Base-by-base conservation (phyloP, 2,329 filamentous ascomycete genomes). In the Fusarium sp. region DNA sequence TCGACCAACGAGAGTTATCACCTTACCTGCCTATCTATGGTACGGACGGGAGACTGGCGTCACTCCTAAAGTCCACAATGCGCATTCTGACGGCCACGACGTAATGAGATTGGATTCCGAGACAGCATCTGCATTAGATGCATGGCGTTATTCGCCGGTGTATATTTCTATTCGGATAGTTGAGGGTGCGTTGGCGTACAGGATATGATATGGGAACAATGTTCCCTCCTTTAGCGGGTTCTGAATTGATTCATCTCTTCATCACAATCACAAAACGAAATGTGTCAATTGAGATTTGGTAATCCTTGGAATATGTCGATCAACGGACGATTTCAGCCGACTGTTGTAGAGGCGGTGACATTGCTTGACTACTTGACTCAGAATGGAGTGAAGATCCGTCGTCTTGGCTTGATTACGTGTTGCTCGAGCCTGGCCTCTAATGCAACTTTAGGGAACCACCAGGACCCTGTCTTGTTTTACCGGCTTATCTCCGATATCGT, bases 401-500 rank as follows among this genome's bases (percentile, higher is more conserved):
- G 61, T 52, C 72, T 74, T 73, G 72, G 65, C 65, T 65, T 46
- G 65, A 65, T 73, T 74, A 74, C 72, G 71, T 74, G 68, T 65
- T 74, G 53, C 52, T 56, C 27, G 38, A 58, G 45, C 41, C 64
- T 64, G 62, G 67, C 42, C 65, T 63, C 46, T 25, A 27, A 63
- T 68, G 44, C 18, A 29, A 68, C 64, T 53, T 22, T 25, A 31
- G 50, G 27, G 55, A 67, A 44, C 35, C 42, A 44, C 39, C 25
- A 65, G 53, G 68, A 45, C 60, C 53, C 68, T 71, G 50, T 39
- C 58, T 66, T 61, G 41, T 60, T 65, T 68, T 53, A 42, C 55
- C 62, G 49, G 57, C 74, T 76, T 77, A 77, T 77, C 76, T 77
- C 76, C 76, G 76, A 77, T 77, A 76, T 77, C 76, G 75, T 77